A percentile compares a stretch with the other conserved stretches of the same genome.
These are phyloP conservation scores for Oenanthe javanica DNA, from an alignment of 140 eudicot genomes.

Conservation along the genomic window DNA sequence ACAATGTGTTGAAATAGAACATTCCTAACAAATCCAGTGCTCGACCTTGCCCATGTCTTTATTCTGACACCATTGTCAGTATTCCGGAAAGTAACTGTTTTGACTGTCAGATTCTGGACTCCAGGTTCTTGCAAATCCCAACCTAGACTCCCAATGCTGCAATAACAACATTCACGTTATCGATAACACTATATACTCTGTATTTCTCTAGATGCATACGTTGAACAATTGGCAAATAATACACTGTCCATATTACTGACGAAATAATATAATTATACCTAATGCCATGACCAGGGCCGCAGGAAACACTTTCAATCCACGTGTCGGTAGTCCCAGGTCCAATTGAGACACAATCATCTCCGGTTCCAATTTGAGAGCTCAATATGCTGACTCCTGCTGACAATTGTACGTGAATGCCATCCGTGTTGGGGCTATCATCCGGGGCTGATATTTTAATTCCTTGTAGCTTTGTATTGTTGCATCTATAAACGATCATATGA, in stretches of 20 bases:
- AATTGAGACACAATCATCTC: slow-evolving; percentile 26
- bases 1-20: background rate
- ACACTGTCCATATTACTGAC: no score
- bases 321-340: slow-evolving; percentile 24
- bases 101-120: background rate
- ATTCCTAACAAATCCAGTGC: background rate
- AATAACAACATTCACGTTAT: background rate
- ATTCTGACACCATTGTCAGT: background rate
- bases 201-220: no score
- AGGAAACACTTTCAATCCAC: slow-evolving; percentile 14
- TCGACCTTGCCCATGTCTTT: background rate
- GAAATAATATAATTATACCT: no score
- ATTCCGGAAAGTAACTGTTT: background rate
- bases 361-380: slow-evolving; percentile 16
- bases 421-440: slow-evolving; percentile 25
- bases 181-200: no score
- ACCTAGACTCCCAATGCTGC: slow-evolving; percentile 1
- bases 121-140: slow-evolving; percentile 5
- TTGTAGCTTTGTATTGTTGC: slow-evolving; percentile 11
- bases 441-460: slow-evolving; percentile 16
- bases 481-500: slow-evolving; percentile 18
- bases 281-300: slow-evolving; percentile 32
- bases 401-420: slow-evolving; percentile 21
- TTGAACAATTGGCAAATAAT: no score
- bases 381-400: slow-evolving; percentile 12